phyloP scores from a whole-genome alignment of 1,284 basidiomycete genomes.

The Marasmius oreades region DNA sequence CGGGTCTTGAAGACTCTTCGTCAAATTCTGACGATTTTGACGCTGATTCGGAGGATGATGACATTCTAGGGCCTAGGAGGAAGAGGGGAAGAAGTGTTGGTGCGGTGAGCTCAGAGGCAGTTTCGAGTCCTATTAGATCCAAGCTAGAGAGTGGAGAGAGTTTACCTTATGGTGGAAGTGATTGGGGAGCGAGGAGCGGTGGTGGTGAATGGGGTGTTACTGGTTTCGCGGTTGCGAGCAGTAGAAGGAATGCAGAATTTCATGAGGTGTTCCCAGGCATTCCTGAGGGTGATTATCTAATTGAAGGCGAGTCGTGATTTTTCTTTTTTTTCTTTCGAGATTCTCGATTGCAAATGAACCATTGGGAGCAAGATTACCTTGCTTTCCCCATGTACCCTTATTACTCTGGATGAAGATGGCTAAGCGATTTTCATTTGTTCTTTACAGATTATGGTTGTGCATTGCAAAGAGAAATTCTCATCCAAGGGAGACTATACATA shows the following conservation, averaged over 20 bases:
- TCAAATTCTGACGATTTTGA: constrained; percentile 19
- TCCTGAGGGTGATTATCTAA: constrained; percentile 96
- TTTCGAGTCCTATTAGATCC: neutral
- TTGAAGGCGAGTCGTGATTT: constrained; percentile 74
- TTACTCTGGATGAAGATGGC: neutral
- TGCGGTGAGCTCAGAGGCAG: constrained; percentile 20
- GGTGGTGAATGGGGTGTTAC: constrained; percentile 74
- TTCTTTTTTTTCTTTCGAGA: too few relatives aligned
- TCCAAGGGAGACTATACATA: constrained; percentile 95
- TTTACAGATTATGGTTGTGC: constrained; percentile 93
- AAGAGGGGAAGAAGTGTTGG: neutral
- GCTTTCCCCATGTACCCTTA: neutral
- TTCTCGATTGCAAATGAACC: too few relatives aligned
- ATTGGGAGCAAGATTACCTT: too few relatives aligned
- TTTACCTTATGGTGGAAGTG: constrained; percentile 43
- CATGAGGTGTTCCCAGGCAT: constrained; percentile 88
- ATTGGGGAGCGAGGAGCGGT: constrained; percentile 35
- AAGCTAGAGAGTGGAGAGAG: constrained; percentile 14
- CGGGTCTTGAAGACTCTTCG: constrained; percentile 25
- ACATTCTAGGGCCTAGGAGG: constrained; percentile 14
- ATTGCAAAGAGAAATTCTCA: constrained; percentile 91
- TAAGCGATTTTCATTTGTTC: constrained; percentile 9
- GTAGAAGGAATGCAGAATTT: constrained; percentile 93
- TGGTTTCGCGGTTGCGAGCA: constrained; percentile 96
- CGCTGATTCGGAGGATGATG: constrained; percentile 22